Base-by-base conservation (phyloP, 805 yeast genomes). In the Suhomyces vadensis region DNA sequence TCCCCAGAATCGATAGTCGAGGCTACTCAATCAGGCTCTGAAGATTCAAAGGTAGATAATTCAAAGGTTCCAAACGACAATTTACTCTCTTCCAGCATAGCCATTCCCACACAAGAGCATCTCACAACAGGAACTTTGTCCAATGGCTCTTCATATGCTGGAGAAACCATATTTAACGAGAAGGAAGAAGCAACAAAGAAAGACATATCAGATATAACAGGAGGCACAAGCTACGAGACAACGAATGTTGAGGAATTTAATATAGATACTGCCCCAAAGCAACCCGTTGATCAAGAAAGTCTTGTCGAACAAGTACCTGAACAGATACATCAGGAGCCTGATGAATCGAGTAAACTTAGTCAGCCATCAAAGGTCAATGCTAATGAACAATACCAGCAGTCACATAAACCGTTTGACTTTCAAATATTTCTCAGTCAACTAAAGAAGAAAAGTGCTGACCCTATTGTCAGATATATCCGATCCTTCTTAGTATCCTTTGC, bases 401-500 rank as follows among this genome's bases (percentile, higher is more conserved):
- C 75, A 1, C 75, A 71, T 46, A 60, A 60, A 49, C 75, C 75
- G 3, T 91, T 92, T 64, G 96, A 94, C 61, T 94, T 92, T 61
- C 96, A 88, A 59, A 64, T 75, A 19, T 94, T 94, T 59, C 71
- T 90, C 31, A 72, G 74, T 9, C 87, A 85, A 52, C 74, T 94
- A 52, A 82, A 85, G 47, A 75, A 78, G 41, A 84, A 82, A 50
- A 74, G 76, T 43, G 97, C 98, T 4, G 96, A 88, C 46, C 97
- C 98, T 0, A 77, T 90, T 27, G 90, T 91, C 5, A 78, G 88
- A 45, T 94, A 92, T 58, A 78, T 91, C 31, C 82, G 85, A 54
- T 88, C 96, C 1, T 95, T 94, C 55, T 66, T 95, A 36, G 77
- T 74, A 35, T 92, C 89, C 44, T 94, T 92, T 52, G 71, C 78